phyloP scores from a whole-genome alignment of 345 rosid genomes.

The Geranium rotundifolium region DNA sequence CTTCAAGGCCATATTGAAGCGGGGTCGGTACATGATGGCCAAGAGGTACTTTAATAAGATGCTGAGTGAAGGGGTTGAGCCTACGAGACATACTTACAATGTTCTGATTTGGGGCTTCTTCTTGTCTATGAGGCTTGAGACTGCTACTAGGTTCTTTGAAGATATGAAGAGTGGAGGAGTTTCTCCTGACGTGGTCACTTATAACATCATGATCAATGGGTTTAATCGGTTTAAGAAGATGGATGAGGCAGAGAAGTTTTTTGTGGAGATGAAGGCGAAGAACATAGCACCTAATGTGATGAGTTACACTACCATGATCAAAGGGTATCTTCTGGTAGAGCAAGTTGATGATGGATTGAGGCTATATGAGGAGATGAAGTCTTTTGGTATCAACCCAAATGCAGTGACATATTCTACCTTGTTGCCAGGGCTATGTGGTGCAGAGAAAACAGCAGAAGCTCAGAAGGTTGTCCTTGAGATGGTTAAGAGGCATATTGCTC shows the following conservation, averaged over 20 bases:
- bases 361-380: conserved; percentile 73
- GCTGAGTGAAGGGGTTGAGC: conserved; percentile 73
- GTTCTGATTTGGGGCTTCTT: conserved; percentile 84
- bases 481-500: conserved; percentile 50
- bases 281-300: conserved; percentile 56
- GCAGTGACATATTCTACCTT: conserved; percentile 63
- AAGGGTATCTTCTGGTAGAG: conserved; percentile 54
- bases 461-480: conserved; percentile 51
- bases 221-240: conserved; percentile 54
- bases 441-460: conserved; percentile 58
- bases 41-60: conserved; percentile 71
- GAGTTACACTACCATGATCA: conserved; percentile 80
- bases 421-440: conserved; percentile 75
- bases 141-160: conserved; percentile 68
- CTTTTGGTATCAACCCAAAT: conserved; percentile 53
- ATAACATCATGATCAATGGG: conserved; percentile 73
- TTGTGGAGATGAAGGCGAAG: conserved; percentile 78
- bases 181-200: conserved; percentile 54
- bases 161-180: conserved; percentile 67
- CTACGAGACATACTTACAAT: conserved; percentile 65
- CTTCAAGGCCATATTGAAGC: conserved; percentile 71
- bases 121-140: conserved; percentile 53
- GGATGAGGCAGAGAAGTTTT: conserved; percentile 77
- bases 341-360: conserved; percentile 60
- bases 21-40: conserved; percentile 89